Conservation (phyloP, 129 eudicot species). For the Arctium lappa region DNA sequence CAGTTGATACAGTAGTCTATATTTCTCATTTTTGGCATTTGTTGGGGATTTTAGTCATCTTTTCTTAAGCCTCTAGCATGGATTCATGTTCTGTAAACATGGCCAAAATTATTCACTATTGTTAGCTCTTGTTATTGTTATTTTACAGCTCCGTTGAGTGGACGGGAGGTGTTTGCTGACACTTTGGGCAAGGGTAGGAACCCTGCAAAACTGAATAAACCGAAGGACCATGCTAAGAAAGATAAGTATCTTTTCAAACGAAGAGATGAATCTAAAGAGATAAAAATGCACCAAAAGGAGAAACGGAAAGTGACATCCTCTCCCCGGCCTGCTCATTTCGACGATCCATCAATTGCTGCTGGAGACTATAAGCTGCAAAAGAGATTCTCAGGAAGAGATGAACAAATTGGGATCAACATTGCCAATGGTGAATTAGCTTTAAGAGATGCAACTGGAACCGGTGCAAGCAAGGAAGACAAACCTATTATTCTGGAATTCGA, state of each 20-base stretch:
- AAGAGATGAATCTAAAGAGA: slow-evolving; percentile 52
- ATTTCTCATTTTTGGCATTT: background rate
- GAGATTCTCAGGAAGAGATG: slow-evolving; percentile 28
- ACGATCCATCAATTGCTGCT: slow-evolving; percentile 33
- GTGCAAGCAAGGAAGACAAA: slow-evolving; percentile 21
- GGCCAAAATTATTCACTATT: background rate
- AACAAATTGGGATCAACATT: background rate
- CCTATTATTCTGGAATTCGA: background rate
- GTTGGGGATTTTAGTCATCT: background rate
- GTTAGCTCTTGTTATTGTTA: slow-evolving; percentile 14
- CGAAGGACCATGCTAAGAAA: slow-evolving; percentile 65
- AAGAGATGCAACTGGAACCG: slow-evolving; percentile 8
- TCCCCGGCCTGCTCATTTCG: slow-evolving; percentile 20
- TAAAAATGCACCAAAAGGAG: slow-evolving; percentile 26
- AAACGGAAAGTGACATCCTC: slow-evolving; percentile 32
- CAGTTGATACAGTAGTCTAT: background rate
- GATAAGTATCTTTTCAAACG: slow-evolving; percentile 72
- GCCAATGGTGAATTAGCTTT: slow-evolving; percentile 20
- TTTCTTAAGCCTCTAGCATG: background rate
- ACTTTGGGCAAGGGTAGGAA: slow-evolving; percentile 66
- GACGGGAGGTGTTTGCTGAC: slow-evolving; percentile 74
- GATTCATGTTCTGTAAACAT: background rate
- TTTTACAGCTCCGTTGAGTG: slow-evolving; percentile 84
- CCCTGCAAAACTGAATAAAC: slow-evolving; percentile 49
- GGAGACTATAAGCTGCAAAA: slow-evolving; percentile 45